Base-by-base conservation (phyloP, 176 grass and related monocot species). In the Carex littledalei region DNA sequence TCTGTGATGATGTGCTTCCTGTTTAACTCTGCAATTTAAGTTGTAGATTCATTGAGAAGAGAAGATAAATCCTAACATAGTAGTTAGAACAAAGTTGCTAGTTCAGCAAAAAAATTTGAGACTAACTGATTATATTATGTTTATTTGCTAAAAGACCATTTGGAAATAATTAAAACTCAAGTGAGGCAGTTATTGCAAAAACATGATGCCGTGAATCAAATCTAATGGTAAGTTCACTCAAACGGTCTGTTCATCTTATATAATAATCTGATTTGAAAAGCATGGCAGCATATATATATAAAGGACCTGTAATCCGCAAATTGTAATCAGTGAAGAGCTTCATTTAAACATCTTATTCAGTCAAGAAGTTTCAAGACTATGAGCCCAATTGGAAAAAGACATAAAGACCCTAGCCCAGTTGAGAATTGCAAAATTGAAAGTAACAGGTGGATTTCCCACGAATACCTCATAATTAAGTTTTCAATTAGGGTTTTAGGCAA, bases 21-120 rank as follows among this genome's bases (percentile, higher is more conserved):
- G 78, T 91, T 89, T 47, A 89, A 72, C 66, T 87, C 93, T 99
- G 85, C 88, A 92, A 53, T 9, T 68, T 45, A n/a, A 68, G 81
- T 83, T 69, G 14, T 29, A 69, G 63, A 67, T 24, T 29, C 26
- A 78, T 78, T 31, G 57, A 78, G 70, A 10, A 50, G 39, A 24
- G 70, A 73, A 78, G 47, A 78, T 16, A 78, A 69, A 55, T 55
- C 35, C 7, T 16, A 8, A 78, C 50, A 78, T 78, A 1, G 15
- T 34, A 31, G 13, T 78, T 76, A 54, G 4, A 78, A 56, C 15
- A 57, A 57, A 32, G 39, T 57, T 56, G 17, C 8, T 57, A 78
- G n/a, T 78, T 78, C 22, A 78, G 74, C 24, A 57, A 56, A 56
- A 56, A 32, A 56, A 45, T 2, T 55, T 65, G 35, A 43, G 57